These are phyloP conservation scores for Cerrena zonata DNA, from an alignment of 1,284 basidiomycete species.

Conservation along the genomic window DNA sequence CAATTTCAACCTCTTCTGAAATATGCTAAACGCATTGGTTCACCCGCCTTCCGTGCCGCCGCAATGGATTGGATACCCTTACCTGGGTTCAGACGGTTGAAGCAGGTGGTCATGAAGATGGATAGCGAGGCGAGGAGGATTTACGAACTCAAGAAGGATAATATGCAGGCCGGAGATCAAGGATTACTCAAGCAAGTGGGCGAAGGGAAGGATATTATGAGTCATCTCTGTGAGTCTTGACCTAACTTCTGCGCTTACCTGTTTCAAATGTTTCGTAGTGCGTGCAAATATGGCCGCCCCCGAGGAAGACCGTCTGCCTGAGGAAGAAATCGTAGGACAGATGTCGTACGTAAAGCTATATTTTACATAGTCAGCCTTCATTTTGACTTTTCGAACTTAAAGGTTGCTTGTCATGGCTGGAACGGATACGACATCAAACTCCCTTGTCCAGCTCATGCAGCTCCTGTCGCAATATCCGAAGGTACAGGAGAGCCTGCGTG, in stretches of 20 bases:
- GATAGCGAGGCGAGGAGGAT: slow-evolving; percentile 31
- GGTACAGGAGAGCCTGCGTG: slow-evolving; percentile 16
- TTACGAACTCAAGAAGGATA: slow-evolving; percentile 28
- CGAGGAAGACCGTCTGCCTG: slow-evolving; percentile 15
- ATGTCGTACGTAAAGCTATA: slow-evolving; percentile 14
- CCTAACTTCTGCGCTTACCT: background rate
- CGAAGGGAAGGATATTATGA: slow-evolving; percentile 40
- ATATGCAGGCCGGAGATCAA: slow-evolving; percentile 16
- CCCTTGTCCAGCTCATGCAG: slow-evolving; percentile 14
- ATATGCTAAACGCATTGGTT: background rate
- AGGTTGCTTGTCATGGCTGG: slow-evolving; percentile 12
- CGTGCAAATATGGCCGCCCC: slow-evolving; percentile 22
- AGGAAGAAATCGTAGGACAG: slow-evolving; percentile 21
- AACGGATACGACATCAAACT: too few relatives aligned
- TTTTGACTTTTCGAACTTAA: background rate
- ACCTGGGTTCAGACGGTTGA: slow-evolving; percentile 24
- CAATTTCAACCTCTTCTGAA: too few relatives aligned
- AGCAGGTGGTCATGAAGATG: slow-evolving; percentile 30
- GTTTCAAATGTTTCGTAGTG: slow-evolving; percentile 13
- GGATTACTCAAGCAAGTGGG: slow-evolving; percentile 24
- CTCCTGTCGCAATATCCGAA: slow-evolving; percentile 16
- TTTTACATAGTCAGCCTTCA: background rate
- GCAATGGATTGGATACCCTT: slow-evolving; percentile 27
- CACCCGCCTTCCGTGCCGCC: background rate
- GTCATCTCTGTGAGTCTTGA: slow-evolving; percentile 32